A percentile compares a stretch with the other conserved stretches of the same genome.
These are phyloP conservation scores for Fraxinus sp. DNA, from an alignment of 305 asterid species.

Conservation along the genomic window DNA sequence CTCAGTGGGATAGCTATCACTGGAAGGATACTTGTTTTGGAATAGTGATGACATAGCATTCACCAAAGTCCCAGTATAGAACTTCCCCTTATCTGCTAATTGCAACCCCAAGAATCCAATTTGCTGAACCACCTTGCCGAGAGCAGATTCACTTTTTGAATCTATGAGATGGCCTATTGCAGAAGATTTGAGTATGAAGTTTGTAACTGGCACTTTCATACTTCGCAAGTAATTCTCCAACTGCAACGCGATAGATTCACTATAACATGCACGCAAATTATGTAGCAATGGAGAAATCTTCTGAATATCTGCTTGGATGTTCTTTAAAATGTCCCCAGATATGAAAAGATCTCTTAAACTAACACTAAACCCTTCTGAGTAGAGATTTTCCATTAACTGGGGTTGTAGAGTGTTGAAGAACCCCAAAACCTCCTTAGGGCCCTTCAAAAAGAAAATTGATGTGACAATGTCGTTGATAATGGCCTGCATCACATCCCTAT, in stretches of 20 bases:
- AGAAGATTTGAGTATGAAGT: slow-evolving; percentile 62
- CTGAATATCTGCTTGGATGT: slow-evolving; percentile 49
- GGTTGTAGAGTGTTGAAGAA: slow-evolving; percentile 77
- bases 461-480: slow-evolving; percentile 68
- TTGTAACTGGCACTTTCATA: slow-evolving; percentile 53
- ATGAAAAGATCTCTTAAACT: slow-evolving; percentile 68
- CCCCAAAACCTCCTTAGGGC: slow-evolving; percentile 70
- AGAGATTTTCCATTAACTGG: slow-evolving; percentile 74
- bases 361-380: slow-evolving; percentile 72
- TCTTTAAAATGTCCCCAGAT: slow-evolving; percentile 47
- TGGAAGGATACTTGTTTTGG: slow-evolving; percentile 63
- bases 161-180: slow-evolving; percentile 66
- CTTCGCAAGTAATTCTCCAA: slow-evolving; percentile 58
- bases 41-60: slow-evolving; percentile 66
- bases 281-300: slow-evolving; percentile 46
- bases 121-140: slow-evolving; percentile 88
- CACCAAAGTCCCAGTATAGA: slow-evolving; percentile 66
- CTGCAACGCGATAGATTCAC: slow-evolving; percentile 60
- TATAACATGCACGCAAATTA: slow-evolving; percentile 48
- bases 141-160: slow-evolving; percentile 87
- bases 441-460: slow-evolving; percentile 77
- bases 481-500: slow-evolving; percentile 59
- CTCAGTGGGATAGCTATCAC: slow-evolving; percentile 55
- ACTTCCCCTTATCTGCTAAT: slow-evolving; percentile 64
- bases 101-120: slow-evolving; percentile 89